Conservation (phyloP, 2,329 filamentous ascomycete genomes). For the Claviceps citrina region DNA sequence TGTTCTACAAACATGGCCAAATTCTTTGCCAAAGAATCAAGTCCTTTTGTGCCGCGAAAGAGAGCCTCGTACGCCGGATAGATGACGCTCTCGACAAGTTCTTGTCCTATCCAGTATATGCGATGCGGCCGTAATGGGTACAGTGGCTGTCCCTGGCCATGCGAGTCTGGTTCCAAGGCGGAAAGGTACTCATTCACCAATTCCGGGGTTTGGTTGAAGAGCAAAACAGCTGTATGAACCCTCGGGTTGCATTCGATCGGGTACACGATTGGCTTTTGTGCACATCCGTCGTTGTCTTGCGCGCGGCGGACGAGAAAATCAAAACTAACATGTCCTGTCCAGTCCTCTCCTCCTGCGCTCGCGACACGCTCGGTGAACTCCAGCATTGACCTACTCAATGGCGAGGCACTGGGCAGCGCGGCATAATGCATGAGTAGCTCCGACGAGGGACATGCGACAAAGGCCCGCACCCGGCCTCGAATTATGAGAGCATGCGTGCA, state of each 20-base stretch:
- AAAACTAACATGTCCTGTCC: slow-evolving; percentile 1
- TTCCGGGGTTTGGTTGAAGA: slow-evolving; percentile 36
- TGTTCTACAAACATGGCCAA: slow-evolving; percentile 19
- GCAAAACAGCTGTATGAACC: slow-evolving; percentile 49
- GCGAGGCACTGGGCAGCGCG: slow-evolving; percentile 37
- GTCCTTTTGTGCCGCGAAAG: slow-evolving; percentile 10
- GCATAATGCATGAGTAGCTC: slow-evolving; percentile 53
- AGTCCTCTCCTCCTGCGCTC: slow-evolving; percentile 25
- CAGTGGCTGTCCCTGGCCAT: slow-evolving; percentile 8
- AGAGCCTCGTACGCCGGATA: slow-evolving; percentile 25
- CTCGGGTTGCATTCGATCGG: slow-evolving; percentile 60
- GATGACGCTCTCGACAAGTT: slow-evolving; percentile 38
- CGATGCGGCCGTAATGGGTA: slow-evolving; percentile 12
- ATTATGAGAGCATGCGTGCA: slow-evolving; percentile 57
- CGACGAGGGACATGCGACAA: slow-evolving; percentile 49
- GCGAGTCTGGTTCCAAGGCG: slow-evolving; percentile 18
- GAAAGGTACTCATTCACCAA: slow-evolving; percentile 39
- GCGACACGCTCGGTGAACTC: slow-evolving; percentile 47
- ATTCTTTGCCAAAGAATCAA: background rate
- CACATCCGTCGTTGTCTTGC: background rate
- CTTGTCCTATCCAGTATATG: slow-evolving; percentile 54
- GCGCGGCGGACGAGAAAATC: background rate
- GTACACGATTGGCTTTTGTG: slow-evolving; percentile 25
- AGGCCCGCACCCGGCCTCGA: slow-evolving; percentile 46
- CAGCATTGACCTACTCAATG: slow-evolving; percentile 44